Evolutionary conservation across 305 asterid genomes (phyloP).

Genomic region (Fraxinus latifolia): DNA sequence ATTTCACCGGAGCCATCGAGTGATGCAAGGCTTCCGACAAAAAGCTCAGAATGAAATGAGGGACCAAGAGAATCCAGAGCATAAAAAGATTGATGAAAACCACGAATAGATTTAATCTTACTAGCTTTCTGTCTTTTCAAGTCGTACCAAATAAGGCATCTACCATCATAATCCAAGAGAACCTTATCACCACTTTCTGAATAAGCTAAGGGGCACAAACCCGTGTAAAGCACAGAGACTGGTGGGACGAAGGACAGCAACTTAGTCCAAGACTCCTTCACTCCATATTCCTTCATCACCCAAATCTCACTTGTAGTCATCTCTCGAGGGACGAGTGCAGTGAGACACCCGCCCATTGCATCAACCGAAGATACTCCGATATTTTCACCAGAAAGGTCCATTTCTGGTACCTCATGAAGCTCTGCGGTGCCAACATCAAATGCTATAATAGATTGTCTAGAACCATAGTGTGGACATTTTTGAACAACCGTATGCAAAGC

Average conservation of each 20-base stretch:
- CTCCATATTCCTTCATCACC: not conserved
- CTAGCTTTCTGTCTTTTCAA: not conserved
- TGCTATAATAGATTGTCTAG: not conserved
- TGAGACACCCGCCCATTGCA: not conserved
- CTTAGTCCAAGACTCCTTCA: not conserved
- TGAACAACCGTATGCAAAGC: not conserved
- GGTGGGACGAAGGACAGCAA: not conserved
- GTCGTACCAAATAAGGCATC: not conserved
- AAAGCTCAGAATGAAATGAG: not conserved
- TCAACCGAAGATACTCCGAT: not conserved
- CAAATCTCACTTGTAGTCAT: not conserved
- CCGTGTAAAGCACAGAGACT: not conserved
- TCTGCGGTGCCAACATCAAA: not conserved
- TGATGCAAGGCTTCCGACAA: not conserved
- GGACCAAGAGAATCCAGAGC: not conserved
- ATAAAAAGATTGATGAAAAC: not conserved
- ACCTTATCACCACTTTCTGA: not conserved
- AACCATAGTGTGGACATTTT: not conserved
- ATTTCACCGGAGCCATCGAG: not conserved
- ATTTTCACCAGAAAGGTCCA: not conserved
- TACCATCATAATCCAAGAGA: not conserved
- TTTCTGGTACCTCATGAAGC: not conserved
- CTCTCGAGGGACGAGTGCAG: not conserved
- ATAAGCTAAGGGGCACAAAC: not conserved
- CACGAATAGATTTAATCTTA: not conserved